Evolutionary conservation across 495 filamentous ascomycete genomes (phyloP), one percentile per base, ranked within the genome.

Genomic region (Hyaloscypha finlandica): DNA sequence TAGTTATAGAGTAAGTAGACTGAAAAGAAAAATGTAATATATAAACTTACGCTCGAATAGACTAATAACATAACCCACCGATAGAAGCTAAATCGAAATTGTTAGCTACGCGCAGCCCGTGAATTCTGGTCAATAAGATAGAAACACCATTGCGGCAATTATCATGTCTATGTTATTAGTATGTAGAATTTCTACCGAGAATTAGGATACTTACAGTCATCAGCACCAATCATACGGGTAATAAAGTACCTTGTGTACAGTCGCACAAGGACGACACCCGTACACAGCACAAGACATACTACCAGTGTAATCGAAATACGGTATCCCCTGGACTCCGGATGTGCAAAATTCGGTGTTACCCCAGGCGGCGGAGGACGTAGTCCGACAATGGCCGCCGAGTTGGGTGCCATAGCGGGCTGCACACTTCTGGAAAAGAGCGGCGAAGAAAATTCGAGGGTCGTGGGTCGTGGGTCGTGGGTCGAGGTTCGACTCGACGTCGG

Each of bases 311-410:
- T 61, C 22, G 73, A 32, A 0, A 51, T 31, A 5, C 56, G 70
- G 30, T 68, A 59, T 2, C 57, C 68, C 20, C 65, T 70, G 11
- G 53, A 69, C 37, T 70, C 68, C 8, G 69, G 71, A 68, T 72
- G 48, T 8, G 62, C 71, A 45, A 74, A 70, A 42, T 75, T 71
- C 19, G 74, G 67, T 16, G 48, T 74, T 20, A 75, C 67, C n/a
- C 71, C 73, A 20, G 62, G 53, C 9, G 74, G 71, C 6, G 68
- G 31, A n/a, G 59, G 59, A 12, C 30, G 8, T 0, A n/a, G 6
- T 53, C 51, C 51, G 5, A 52, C 57, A 60, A 25, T 66, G 56
- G 1, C 33, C n/a, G n/a, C n/a, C 25, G 25, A 25, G 25, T 2
- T 25, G 25, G 25, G 25, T 25, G 25, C 25, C 25, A 25, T 25